Base-by-base conservation (phyloP, 1,139 yeast species). In the Magnusiomyces ingens region DNA sequence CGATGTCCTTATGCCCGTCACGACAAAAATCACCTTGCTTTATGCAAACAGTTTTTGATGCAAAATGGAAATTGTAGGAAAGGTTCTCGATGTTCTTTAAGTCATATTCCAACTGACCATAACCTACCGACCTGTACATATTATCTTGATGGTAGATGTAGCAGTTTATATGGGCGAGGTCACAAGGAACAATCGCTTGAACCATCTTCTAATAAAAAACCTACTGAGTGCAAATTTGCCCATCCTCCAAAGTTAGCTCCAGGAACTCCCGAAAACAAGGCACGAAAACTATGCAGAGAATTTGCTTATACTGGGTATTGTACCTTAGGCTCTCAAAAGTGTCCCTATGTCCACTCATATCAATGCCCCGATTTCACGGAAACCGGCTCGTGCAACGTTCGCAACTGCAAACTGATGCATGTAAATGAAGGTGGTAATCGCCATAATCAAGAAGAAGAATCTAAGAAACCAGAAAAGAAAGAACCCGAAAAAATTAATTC, bases 1-100 rank as follows among this genome's bases (percentile, higher is more conserved):
- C 60, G 66, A 1, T 85, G 94, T 66, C 73, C 71, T 37, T 83
- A 75, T 62, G 52, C 55, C 8, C 64, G 64, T n/a, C 94, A 85
- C 64, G 77, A 78, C 54, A 67, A 71, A 41, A 59, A 70, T 12
- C 79, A 74, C 50, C 73, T 82, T 19, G 76, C 81, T 12, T 64
- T 85, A 11, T 86, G 95, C 66, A 77, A 78, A 37, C 48, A 45
- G 21, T 45, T 45, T 45, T 19, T 45, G n/a, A 45, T 45, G 48
- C 29, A 29, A 43, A 29, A 15, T 17, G 48, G 48, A 10, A n/a
- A 45, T 2, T 45, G 48, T 29, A 45, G 26, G 8, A 45, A 17
- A 32, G 48, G 48, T 15, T 26, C 29, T 17, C 13, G 48, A 21
- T 45, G 48, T 29, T 15, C 26, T n/a, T 29, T 45, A 29, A 45